Evolutionary conservation across 495 filamentous ascomycete species (phyloP).

Genomic region (Aspergillus hancockii): DNA sequence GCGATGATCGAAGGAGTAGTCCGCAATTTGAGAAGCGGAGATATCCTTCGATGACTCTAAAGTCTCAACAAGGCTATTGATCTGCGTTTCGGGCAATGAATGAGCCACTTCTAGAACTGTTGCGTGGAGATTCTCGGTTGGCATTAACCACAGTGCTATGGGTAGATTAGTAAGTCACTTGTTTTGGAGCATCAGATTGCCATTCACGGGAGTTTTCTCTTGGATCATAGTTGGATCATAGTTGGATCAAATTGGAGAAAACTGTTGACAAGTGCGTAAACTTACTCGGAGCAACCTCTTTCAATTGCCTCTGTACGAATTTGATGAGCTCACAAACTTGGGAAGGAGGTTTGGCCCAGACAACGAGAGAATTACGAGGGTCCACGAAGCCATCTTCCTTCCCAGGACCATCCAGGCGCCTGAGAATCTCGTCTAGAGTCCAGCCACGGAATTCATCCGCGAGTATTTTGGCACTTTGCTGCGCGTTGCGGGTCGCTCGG

Average conservation of each 20-base stretch:
- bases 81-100: not conserved
- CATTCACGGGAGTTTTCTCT: not conserved
- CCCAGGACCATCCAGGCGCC: conserved; percentile 59
- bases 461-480: conserved; percentile 70
- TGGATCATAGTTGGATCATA: too few relatives aligned
- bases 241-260: too few relatives aligned
- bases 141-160: not conserved
- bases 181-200: not conserved
- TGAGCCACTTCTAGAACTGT: not conserved
- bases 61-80: not conserved
- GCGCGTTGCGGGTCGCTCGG: conserved; percentile 66
- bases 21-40: not conserved
- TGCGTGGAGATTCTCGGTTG: not conserved
- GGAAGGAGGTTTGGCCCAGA: conserved; percentile 80
- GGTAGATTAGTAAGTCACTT: not conserved
- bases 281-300: conserved; percentile 63
- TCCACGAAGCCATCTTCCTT: conserved; percentile 68
- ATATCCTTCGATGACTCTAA: not conserved
- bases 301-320: conserved; percentile 62
- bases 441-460: conserved; percentile 64
- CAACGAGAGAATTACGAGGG: conserved; percentile 73
- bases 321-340: conserved; percentile 62
- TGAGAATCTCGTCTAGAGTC: conserved; percentile 69
- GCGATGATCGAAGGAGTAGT: not conserved
- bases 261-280: too few relatives aligned